Percentiles rank a stretch among this genome's conserved stretches.
Conservation (phyloP, 306 rosid species). For the Vigna hirtella region DNA sequence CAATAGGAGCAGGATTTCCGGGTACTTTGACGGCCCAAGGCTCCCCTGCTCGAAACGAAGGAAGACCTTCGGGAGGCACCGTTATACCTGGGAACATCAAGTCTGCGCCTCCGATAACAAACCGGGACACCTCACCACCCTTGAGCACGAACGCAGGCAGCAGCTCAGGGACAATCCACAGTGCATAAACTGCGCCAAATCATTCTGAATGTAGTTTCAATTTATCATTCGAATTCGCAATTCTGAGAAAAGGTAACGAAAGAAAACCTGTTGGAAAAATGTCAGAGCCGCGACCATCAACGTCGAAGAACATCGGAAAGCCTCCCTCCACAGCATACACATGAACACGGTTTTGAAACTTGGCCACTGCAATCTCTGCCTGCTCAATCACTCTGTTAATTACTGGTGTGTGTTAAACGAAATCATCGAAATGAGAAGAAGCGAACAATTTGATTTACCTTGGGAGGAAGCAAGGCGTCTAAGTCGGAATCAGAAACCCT, state of each 20-base stretch:
- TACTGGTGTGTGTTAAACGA: background rate
- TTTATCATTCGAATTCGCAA: background rate
- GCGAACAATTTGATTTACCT: slow-evolving; percentile 46
- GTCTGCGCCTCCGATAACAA: slow-evolving; percentile 90
- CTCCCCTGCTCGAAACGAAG: slow-evolving; percentile 75
- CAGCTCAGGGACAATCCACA: slow-evolving; percentile 86
- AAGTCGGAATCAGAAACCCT: slow-evolving; percentile 75
- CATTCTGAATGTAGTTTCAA: background rate
- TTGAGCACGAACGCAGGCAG: slow-evolving; percentile 83
- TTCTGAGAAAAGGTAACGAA: background rate
- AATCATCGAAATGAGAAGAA: background rate
- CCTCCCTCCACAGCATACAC: slow-evolving; percentile 81
- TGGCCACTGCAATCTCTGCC: slow-evolving; percentile 78
- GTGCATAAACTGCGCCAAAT: slow-evolving; percentile 74
- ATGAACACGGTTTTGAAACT: slow-evolving; percentile 82
- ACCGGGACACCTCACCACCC: slow-evolving; percentile 91
- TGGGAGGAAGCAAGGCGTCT: slow-evolving; percentile 82
- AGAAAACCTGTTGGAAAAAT: slow-evolving; percentile 81
- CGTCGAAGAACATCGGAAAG: slow-evolving; percentile 79
- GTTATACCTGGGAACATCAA: slow-evolving; percentile 97
- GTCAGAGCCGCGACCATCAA: slow-evolving; percentile 84
- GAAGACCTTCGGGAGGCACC: slow-evolving; percentile 82
- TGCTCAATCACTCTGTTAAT: slow-evolving; percentile 30
- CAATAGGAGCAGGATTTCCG: slow-evolving; percentile 93
- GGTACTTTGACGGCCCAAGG: slow-evolving; percentile 94